Base-by-base conservation (phyloP, 1,284 basidiomycete genomes). In the Sporisorium exsertum region DNA sequence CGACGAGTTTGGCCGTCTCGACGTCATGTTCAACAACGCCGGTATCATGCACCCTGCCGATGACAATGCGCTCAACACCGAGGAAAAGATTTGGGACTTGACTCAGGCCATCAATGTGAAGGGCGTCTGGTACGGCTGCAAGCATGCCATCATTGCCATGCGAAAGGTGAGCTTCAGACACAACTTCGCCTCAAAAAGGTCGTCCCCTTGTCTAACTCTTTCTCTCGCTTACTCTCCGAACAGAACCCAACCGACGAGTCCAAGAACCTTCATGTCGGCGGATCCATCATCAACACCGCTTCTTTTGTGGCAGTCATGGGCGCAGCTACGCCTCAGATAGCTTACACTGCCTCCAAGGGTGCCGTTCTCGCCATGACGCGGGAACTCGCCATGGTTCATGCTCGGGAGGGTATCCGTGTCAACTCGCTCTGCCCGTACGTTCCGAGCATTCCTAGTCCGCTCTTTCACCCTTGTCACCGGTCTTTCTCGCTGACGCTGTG, bases 341-440 rank as follows among this genome's bases (percentile, higher is more conserved):
- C 95, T 58, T 98, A 88, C 81, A 88, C 87, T 32, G 87, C 87
- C 0, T 86, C 84, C 27, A 88, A 94, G 91, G 95, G 95, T 65
- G 95, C 92, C 33, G 96, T 98, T 5, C 91, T 98, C 61, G 93
- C 95, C n/a, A 96, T 98, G 94, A 95, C 94, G 12, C 91, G 95
- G 59, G 95, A 98, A 85, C 89, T 98, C 29, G 95, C 96, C 2
- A 96, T 97, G 91, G 93, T 98, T 2, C 96, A 98, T 86, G 95
- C 95, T 42, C 89, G 92, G 66, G 96, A 98, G 88, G 95, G 95
- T 54, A 97, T 98, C 83, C 91, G 95, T 45, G 83, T 97, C 86
- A 99, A 99, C 88, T 91, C 94, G 12, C 90, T 98, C 72, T 97
- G 95, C 90, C 95, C 95, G 64, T 71, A 65, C 24, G 68, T 71